Percentiles rank a stretch among this genome's conserved stretches.
Evolutionary conservation across 2,329 filamentous ascomycete species (phyloP).

Genomic region (Bipolaris sorokiniana): DNA sequence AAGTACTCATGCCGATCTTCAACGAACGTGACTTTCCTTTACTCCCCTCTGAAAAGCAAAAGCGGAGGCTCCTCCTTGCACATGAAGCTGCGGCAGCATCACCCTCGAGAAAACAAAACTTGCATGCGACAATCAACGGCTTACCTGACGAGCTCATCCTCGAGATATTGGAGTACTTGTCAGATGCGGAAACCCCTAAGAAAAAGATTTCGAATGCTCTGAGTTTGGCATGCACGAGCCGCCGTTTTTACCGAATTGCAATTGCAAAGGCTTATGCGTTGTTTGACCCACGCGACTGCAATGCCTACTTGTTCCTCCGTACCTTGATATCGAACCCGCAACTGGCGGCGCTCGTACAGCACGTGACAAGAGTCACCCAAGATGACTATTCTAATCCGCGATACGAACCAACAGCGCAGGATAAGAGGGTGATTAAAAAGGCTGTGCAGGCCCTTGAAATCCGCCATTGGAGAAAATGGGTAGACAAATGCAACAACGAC

Average conservation of each 20-base stretch:
- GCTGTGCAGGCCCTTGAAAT: slow-evolving; percentile 26
- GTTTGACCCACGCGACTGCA: slow-evolving; percentile 31
- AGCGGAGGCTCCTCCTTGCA: neutral
- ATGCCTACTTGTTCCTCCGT: slow-evolving; percentile 39
- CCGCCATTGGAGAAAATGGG: slow-evolving; percentile 36
- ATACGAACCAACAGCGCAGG: slow-evolving; percentile 27
- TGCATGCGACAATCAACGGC: slow-evolving; percentile 21
- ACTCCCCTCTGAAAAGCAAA: slow-evolving; percentile 22
- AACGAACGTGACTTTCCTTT: slow-evolving; percentile 30
- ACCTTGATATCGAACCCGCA: slow-evolving; percentile 28
- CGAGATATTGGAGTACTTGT: slow-evolving; percentile 32
- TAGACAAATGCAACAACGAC: slow-evolving; percentile 27
- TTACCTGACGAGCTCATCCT: slow-evolving; percentile 41
- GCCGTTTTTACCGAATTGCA: slow-evolving; percentile 31
- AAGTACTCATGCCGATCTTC: slow-evolving; percentile 19
- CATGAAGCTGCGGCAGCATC: neutral
- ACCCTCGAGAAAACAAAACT: neutral
- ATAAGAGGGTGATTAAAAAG: slow-evolving; percentile 38
- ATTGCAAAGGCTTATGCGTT: slow-evolving; percentile 26
- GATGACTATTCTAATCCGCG: neutral
- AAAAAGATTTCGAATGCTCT: slow-evolving; percentile 20
- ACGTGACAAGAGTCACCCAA: slow-evolving; percentile 1
- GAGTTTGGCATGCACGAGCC: slow-evolving; percentile 33
- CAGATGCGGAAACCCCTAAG: slow-evolving; percentile 26
- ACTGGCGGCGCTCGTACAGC: slow-evolving; percentile 25